phyloP scores from a whole-genome alignment of 176 grass and related monocot species.

The Guadua angustifolia region DNA sequence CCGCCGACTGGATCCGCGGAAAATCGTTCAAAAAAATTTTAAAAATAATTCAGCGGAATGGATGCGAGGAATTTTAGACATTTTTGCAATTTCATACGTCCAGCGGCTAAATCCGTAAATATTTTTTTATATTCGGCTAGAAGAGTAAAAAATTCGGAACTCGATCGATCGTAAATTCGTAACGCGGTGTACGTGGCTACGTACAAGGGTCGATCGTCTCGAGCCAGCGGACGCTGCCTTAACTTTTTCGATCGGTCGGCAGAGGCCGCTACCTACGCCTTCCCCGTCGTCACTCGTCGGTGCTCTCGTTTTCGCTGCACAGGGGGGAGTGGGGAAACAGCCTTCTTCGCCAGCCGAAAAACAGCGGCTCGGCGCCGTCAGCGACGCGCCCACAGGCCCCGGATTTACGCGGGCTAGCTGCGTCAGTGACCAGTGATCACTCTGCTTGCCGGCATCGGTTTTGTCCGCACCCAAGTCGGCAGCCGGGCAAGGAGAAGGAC shows the following conservation, averaged over 20 bases:
- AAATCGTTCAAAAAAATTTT: too few species aligned
- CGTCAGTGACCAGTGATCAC: neutral
- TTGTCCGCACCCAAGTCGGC: neutral
- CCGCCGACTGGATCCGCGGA: too few species aligned
- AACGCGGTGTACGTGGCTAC: too few species aligned
- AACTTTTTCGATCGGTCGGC: neutral
- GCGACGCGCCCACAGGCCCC: neutral
- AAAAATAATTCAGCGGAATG: too few species aligned
- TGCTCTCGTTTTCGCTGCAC: neutral
- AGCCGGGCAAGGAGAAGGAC: neutral
- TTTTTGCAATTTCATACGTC: too few species aligned
- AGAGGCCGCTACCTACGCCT: neutral
- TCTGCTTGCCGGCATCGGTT: neutral
- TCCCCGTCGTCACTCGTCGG: neutral
- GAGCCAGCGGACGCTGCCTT: neutral
- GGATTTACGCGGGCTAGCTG: neutral
- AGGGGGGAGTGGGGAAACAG: neutral
- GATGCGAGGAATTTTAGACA: too few species aligned
- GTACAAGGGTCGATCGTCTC: neutral
- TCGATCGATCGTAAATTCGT: too few species aligned
- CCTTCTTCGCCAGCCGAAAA: neutral
- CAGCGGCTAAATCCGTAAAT: too few species aligned
- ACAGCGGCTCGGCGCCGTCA: neutral
- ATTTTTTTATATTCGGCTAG: too few species aligned
- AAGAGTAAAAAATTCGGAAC: too few species aligned